Evolutionary conservation across 2,329 filamentous ascomycete species (phyloP), one percentile per base, ranked within the genome.

Genomic region (Alternaria metachromatica): DNA sequence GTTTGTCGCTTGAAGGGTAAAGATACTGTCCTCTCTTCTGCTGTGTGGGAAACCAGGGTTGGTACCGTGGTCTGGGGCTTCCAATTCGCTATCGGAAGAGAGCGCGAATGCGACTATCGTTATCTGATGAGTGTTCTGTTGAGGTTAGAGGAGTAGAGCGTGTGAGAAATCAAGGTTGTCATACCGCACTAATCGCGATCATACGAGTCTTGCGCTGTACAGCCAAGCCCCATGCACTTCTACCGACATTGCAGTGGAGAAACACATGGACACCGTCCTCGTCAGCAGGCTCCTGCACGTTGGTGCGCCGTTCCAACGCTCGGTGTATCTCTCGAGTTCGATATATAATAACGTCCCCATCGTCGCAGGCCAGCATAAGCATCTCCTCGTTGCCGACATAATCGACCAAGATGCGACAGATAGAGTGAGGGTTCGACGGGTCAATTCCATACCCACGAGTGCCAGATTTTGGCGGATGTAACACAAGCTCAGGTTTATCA

Each of bases 211-310:
- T 83, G 65, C 88, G 86, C 77, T 98, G 95, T 11, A 97, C 86
- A 8, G 93, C 91, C 51, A 97, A 80, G 0, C 95, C 96, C 96
- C 96, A 99, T 3, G 94, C 95, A 63, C 92, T 95, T 23, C 81
- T 82, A 2, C 88, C 87, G 3, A 97, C 93, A 75, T 92, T 94
- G 41, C 91, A 87, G 62, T 89, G 87, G 61, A 97, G 92, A 74
- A 97, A 92, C 0, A 83, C 82, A 72, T 63, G 82, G 69, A 76
- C 75, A 60, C 73, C 71, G 44, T 84, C 49, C 81, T 84, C 73
- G 84, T 87, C 59, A 66, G 68, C 18, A 5, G 61, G 28, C 12
- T 68, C 63, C n/a, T 55, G 21, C 8, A 66, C 49, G 9, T 30
- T 44, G 20, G 12, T 44, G 12, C 55, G 61, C 18, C 37, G 60